Evolutionary conservation across 208 protist species (phyloP).

Genomic region (Trypanosoma lewisi): DNA sequence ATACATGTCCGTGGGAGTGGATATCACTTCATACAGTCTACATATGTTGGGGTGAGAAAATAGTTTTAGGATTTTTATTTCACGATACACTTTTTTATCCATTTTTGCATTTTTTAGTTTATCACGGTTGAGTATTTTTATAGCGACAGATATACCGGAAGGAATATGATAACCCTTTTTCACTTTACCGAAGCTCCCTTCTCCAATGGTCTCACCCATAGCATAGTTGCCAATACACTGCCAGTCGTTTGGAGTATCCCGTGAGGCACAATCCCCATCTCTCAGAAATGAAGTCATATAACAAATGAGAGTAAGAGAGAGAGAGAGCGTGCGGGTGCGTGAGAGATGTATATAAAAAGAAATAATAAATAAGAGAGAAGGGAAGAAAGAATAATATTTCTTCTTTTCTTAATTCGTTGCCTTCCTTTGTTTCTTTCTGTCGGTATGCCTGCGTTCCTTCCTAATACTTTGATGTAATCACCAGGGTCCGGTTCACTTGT

Average conservation of each 20-base stretch:
- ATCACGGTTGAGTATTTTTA: constrained; percentile 99
- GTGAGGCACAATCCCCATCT: constrained; percentile 2
- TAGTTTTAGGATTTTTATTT: constrained; percentile 98
- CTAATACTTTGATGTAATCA: background rate
- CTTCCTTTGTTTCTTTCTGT: too few relatives aligned
- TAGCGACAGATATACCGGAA: constrained; percentile 96
- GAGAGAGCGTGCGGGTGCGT: too few relatives aligned
- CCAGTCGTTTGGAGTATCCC: constrained; percentile 17
- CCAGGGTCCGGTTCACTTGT: too few relatives aligned
- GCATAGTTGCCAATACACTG: constrained; percentile 96
- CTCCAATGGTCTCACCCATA: constrained; percentile 98
- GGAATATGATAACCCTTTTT: constrained; percentile 96
- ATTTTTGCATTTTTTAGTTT: constrained; percentile 95
- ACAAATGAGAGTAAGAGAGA: background rate
- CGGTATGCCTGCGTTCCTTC: too few relatives aligned
- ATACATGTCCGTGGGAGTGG: constrained; percentile 97
- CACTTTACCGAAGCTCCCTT: constrained; percentile 99
- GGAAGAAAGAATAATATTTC: too few relatives aligned
- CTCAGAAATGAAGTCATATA: constrained; percentile 2
- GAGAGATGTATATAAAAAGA: too few relatives aligned
- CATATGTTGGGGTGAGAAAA: constrained; percentile 99
- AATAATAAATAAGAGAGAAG: too few relatives aligned
- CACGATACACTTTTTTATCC: constrained; percentile 93
- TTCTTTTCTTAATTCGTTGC: too few relatives aligned
- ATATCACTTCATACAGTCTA: constrained; percentile 98